Evolutionary conservation across 2,329 filamentous ascomycete genomes (phyloP).

Genomic region (Lasiodiplodia gonubiensis): DNA sequence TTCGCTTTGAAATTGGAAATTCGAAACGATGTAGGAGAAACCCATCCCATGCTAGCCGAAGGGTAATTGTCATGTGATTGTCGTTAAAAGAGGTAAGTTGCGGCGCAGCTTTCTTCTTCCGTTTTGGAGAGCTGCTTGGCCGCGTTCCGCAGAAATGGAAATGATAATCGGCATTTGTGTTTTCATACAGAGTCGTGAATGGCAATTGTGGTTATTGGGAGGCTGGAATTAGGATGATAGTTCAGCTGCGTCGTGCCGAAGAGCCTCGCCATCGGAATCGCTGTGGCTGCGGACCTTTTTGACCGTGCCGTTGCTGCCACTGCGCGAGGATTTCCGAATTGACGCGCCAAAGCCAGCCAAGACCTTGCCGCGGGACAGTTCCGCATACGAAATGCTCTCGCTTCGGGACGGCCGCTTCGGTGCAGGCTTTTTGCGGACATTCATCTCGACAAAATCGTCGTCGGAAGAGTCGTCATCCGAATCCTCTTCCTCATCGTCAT

Average conservation of each 20-base stretch:
- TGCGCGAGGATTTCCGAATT: constrained; percentile 46
- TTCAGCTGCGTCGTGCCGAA: constrained; percentile 16
- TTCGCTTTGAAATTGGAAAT: constrained; percentile 26
- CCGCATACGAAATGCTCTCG: constrained; percentile 46
- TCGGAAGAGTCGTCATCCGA: constrained; percentile 45
- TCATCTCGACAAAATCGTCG: constrained; percentile 47
- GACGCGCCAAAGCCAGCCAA: constrained; percentile 37
- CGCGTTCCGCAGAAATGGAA: constrained; percentile 7
- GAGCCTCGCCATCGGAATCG: constrained; percentile 25
- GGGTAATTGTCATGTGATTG: constrained; percentile 10
- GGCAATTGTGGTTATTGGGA: background rate
- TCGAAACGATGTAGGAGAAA: constrained; percentile 23
- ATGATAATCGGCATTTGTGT: constrained; percentile 1
- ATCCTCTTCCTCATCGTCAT: constrained; percentile 47
- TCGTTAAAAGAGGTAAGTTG: constrained; percentile 14
- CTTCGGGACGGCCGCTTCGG: constrained; percentile 32
- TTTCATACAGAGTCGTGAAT: constrained; percentile 14
- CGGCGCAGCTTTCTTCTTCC: background rate
- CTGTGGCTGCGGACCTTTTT: constrained; percentile 49
- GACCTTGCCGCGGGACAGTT: constrained; percentile 40
- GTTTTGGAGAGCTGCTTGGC: background rate
- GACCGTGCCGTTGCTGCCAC: constrained; percentile 57
- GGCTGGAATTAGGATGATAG: background rate
- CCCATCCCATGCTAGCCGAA: constrained; percentile 22
- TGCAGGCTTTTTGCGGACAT: constrained; percentile 28